Evolutionary conservation across 257 asterid genomes (phyloP), one percentile per base, ranked within the genome.

Genomic region (Penstemon davidsonii): DNA sequence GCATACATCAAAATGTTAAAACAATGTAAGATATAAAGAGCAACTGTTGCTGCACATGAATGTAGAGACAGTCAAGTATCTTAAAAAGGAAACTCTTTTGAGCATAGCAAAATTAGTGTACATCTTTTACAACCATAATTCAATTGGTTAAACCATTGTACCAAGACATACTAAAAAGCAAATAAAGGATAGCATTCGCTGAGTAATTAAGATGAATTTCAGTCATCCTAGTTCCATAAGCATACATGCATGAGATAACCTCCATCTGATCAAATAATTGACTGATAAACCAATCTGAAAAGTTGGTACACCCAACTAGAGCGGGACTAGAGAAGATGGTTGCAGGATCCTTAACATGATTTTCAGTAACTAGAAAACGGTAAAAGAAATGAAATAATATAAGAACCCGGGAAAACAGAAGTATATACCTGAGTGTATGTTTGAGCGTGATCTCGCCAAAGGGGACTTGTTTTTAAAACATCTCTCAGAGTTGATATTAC

Each of bases 361-460:
- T 25, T 25, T 25, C 33, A 25, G 33, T 25, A 25, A 25, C 33
- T 25, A 1, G 33, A 25, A 25, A 15, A 25, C 2, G 33, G 2
- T 25, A 25, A 25, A 25, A 25, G 33, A 25, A 25, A 25, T 25
- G 33, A 25, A 25, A 25, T 25, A 25, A 25, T 25, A 25, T 25
- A 25, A 25, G 33, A 25, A 25, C 33, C 33, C 33, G 2, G 33
- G 33, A 25, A 25, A 25, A 25, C 33, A 25, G 33, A 25, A 65
- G 41, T 18, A 72, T 25, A 79, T 44, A 89, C 99, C 89, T 89
- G 96, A 73, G 88, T 94, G 74, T 94, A 94, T 50, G 99, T 91
- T 65, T 91, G 98, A 62, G 93, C 97, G 42, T 94, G 98, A 81
- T 94, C 99, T 64, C 95, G 81, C 99, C 99, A 94, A 42, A 94